Percentiles rank a stretch among this genome's conserved stretches.
Conservation (phyloP, 2,329 filamentous ascomycete species). For the Cladosporium sp. region DNA sequence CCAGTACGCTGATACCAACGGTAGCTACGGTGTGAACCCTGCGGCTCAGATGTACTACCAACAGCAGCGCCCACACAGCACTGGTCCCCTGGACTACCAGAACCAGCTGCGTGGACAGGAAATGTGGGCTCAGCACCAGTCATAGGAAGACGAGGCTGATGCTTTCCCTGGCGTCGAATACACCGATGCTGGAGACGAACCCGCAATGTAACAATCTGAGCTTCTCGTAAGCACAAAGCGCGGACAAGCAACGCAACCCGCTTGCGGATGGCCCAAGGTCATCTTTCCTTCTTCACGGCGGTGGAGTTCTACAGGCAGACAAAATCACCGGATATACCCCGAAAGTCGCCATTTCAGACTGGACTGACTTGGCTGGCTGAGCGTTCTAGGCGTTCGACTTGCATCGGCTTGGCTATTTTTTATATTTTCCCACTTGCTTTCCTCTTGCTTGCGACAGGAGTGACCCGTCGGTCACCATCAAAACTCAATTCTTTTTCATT, state of each 20-base stretch:
- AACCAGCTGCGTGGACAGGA: constrained; percentile 53
- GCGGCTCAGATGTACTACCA: constrained; percentile 74
- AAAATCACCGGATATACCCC: constrained; percentile 13
- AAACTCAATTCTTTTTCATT: background rate
- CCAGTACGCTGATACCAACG: constrained; percentile 68
- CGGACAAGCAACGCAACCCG: constrained; percentile 6
- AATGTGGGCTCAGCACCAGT: constrained; percentile 49
- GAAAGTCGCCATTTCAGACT: constrained; percentile 8
- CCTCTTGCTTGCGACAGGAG: background rate
- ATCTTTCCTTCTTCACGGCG: constrained; percentile 13
- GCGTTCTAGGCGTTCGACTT: constrained; percentile 12
- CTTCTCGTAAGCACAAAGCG: constrained; percentile 2
- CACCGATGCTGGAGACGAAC: constrained; percentile 1
- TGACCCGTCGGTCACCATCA: background rate
- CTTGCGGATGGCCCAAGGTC: constrained; percentile 3
- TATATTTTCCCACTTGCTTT: constrained; percentile 3
- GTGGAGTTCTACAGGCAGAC: constrained; percentile 12
- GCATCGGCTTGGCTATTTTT: constrained; percentile 12
- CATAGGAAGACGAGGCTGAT: constrained; percentile 10
- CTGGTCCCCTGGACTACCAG: constrained; percentile 59
- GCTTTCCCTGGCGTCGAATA: background rate
- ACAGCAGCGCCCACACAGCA: constrained; percentile 65
- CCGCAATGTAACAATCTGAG: background rate
- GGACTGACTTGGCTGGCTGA: constrained; percentile 9
- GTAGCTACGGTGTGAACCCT: constrained; percentile 43